These are phyloP conservation scores for Batkoa obscura DNA, from an alignment of 371 early-diverging fungal species.

Conservation along the genomic window DNA sequence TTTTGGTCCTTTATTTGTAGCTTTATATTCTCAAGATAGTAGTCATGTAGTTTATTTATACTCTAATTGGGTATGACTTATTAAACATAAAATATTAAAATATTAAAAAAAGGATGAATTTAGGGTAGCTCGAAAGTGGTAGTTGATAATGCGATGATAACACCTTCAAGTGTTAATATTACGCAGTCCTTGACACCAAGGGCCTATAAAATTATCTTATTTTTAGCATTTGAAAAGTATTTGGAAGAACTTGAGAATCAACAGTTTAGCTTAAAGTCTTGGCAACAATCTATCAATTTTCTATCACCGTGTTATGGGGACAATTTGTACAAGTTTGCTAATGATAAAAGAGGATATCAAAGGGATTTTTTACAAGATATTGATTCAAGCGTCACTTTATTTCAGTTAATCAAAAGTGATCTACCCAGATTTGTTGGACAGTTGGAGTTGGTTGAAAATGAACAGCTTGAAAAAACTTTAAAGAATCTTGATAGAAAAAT, in stretches of 20 bases:
- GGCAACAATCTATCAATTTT: constrained; percentile 4
- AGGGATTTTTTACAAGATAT: not conserved
- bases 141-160: not conserved
- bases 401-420: not conserved
- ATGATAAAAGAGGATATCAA: not conserved
- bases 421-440: not conserved
- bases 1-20: constrained; percentile 2
- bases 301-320: not conserved
- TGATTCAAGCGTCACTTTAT: not conserved
- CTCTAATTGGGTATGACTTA: constrained; percentile 1
- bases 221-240: constrained; percentile 5
- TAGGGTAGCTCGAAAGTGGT: not conserved
- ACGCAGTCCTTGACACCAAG: not conserved
- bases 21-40: not conserved
- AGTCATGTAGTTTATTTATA: constrained; percentile 1
- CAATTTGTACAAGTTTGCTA: not conserved
- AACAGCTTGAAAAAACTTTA: not conserved
- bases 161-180: not conserved
- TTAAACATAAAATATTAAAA: not conserved
- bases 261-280: not conserved
- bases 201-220: constrained; percentile 1
- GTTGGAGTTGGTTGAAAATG: not conserved
- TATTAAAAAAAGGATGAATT: not conserved
- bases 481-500: not conserved
- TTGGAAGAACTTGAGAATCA: constrained; percentile 2